Percentiles rank a stretch among this genome's conserved stretches.
These are phyloP conservation scores for Lasiosphaeris hirsuta DNA, from an alignment of 495 filamentous ascomycete genomes.

Conservation along the genomic window DNA sequence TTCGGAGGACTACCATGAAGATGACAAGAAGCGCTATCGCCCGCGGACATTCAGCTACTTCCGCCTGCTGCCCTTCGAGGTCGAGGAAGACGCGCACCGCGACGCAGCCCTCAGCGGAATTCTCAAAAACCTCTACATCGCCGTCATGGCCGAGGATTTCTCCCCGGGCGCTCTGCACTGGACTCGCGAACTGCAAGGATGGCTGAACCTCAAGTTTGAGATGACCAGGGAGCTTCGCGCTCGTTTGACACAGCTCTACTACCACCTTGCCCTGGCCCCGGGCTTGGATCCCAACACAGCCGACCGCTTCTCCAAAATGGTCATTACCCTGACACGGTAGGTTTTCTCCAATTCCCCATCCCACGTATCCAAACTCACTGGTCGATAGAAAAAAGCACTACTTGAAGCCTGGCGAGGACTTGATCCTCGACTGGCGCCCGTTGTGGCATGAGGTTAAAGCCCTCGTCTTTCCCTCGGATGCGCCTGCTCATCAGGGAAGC, in stretches of 20 bases:
- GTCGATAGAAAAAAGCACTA: constrained; percentile 85
- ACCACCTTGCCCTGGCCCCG: constrained; percentile 86
- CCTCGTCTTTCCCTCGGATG: constrained; percentile 81
- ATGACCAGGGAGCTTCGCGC: constrained; percentile 77
- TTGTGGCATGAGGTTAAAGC: constrained; percentile 88
- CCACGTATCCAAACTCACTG: constrained; percentile 7
- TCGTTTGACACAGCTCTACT: constrained; percentile 85
- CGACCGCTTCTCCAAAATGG: constrained; percentile 95
- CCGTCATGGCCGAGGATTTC: constrained; percentile 90
- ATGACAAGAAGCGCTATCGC: constrained; percentile 62
- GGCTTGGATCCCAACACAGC: constrained; percentile 77
- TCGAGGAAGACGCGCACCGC: constrained; percentile 72
- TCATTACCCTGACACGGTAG: constrained; percentile 88
- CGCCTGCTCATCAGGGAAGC: constrained; percentile 48
- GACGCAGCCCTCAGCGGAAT: constrained; percentile 77
- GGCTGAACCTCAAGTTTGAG: constrained; percentile 96
- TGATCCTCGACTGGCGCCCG: constrained; percentile 88
- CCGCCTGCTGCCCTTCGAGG: constrained; percentile 77
- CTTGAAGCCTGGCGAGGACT: constrained; percentile 79
- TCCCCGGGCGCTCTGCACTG: constrained; percentile 90
- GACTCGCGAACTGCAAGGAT: constrained; percentile 93
- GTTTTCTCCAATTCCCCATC: constrained; percentile 16
- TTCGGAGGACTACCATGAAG: constrained; percentile 28
- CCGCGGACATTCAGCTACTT: constrained; percentile 92
- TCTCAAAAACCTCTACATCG: constrained; percentile 85